Conservation (phyloP, 306 rosid genomes). For the Cercis canadensis region DNA sequence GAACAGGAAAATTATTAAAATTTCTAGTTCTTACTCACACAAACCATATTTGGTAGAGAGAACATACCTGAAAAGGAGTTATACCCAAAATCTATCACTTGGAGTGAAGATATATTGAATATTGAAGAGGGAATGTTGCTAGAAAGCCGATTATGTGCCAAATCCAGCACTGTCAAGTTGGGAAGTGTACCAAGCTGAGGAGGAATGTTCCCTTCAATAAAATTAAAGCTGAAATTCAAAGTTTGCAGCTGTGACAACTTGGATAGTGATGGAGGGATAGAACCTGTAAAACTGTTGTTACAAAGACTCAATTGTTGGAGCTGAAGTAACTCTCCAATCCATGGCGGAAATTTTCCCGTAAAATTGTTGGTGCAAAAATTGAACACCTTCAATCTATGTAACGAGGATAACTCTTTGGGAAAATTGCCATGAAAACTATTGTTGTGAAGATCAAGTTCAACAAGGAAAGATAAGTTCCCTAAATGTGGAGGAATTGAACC, state of each 20-base stretch:
- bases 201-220: slow-evolving; percentile 21
- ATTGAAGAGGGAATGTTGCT: slow-evolving; percentile 22
- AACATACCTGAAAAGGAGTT: slow-evolving; percentile 17
- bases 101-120: slow-evolving; percentile 33
- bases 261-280: slow-evolving; percentile 11
- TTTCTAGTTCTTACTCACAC: too few species aligned
- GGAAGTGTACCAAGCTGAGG: slow-evolving; percentile 27
- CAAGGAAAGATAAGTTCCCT: slow-evolving; percentile 32
- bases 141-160: slow-evolving; percentile 8
- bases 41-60: too few species aligned
- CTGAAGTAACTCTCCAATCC: slow-evolving; percentile 12
- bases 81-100: background rate
- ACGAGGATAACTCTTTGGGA: slow-evolving; percentile 2
- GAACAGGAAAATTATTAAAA: too few species aligned
- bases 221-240: slow-evolving; percentile 26
- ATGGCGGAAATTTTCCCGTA: slow-evolving; percentile 25
- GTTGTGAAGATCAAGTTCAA: slow-evolving; percentile 19
- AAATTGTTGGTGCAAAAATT: slow-evolving; percentile 16
- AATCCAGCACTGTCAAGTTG: slow-evolving; percentile 7
- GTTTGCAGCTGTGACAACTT: slow-evolving; percentile 13
- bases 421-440: slow-evolving; percentile 20
- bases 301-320: slow-evolving; percentile 28
- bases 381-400: background rate
- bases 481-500: slow-evolving; percentile 33
- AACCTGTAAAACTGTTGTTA: slow-evolving; percentile 25